Conservation (phyloP, 306 rosid species). For the Medicago lupulina region DNA sequence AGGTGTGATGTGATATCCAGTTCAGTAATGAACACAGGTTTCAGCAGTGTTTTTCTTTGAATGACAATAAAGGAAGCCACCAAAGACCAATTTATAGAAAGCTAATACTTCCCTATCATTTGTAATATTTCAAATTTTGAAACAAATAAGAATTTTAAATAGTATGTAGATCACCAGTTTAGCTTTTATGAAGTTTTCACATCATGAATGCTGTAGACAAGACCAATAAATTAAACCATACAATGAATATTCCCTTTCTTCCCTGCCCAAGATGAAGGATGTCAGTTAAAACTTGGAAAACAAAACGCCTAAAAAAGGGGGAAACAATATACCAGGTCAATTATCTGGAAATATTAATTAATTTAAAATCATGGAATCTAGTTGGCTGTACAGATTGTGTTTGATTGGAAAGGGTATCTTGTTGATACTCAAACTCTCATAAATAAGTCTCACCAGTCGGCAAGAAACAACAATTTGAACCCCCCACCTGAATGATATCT, state of each 20-base stretch:
- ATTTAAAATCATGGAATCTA: background rate
- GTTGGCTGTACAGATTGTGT: background rate
- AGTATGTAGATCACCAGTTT: background rate
- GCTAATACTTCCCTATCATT: background rate
- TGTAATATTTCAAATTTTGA: background rate
- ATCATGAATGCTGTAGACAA: background rate
- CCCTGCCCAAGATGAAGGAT: background rate
- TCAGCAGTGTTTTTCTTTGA: background rate
- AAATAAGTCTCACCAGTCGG: background rate
- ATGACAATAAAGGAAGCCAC: constrained; percentile 6
- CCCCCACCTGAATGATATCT: background rate
- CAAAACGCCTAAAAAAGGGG: background rate
- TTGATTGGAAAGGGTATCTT: constrained; percentile 2
- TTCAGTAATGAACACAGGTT: background rate
- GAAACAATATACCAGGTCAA: background rate
- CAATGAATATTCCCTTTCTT: background rate
- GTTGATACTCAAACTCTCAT: background rate
- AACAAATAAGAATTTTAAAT: background rate
- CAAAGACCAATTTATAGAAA: background rate
- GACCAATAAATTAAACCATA: background rate
- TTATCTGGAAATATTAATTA: background rate
- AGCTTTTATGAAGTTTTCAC: background rate
- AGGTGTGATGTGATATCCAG: constrained; percentile 14
- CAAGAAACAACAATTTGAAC: background rate
- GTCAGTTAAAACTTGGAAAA: background rate